Conservation (phyloP, 257 asterid species). For the Nicotiana benthamiana region DNA sequence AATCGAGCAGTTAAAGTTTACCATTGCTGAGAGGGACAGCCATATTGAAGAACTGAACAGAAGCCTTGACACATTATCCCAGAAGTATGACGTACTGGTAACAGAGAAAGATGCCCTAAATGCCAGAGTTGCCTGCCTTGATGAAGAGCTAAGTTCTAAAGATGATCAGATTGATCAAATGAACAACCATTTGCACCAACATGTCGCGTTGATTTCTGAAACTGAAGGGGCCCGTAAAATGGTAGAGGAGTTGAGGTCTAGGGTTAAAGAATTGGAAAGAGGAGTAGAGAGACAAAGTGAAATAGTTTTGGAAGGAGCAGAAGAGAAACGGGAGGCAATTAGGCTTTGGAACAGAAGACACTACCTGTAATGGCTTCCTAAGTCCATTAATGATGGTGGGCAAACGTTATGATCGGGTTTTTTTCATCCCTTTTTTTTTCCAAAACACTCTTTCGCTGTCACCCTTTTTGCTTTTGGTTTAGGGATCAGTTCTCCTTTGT, state of each 20-base stretch:
- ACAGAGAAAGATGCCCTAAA: slow-evolving; percentile 32
- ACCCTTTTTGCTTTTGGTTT: background rate
- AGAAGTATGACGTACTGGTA: slow-evolving; percentile 21
- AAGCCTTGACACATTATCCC: slow-evolving; percentile 21
- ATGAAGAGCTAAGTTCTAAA: slow-evolving; percentile 33
- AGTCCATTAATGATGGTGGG: background rate
- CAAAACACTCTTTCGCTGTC: background rate
- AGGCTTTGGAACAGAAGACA: slow-evolving; percentile 48
- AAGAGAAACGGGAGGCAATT: slow-evolving; percentile 85
- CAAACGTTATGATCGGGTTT: background rate
- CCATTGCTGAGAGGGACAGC: slow-evolving; percentile 32
- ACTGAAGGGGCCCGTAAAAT: slow-evolving; percentile 32
- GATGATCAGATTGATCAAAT: slow-evolving; percentile 35
- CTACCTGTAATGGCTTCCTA: slow-evolving; percentile 47
- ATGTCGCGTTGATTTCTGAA: slow-evolving; percentile 31
- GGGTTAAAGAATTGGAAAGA: slow-evolving; percentile 45
- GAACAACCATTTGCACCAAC: slow-evolving; percentile 51
- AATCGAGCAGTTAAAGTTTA: slow-evolving; percentile 43
- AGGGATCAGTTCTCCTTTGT: background rate
- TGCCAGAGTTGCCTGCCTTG: slow-evolving; percentile 21
- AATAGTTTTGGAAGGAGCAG: slow-evolving; percentile 53
- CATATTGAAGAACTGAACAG: slow-evolving; percentile 32
- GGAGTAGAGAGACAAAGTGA: slow-evolving; percentile 48
- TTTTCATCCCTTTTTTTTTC: background rate
- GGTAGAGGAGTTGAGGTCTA: slow-evolving; percentile 31